Percentiles rank a stretch among this genome's conserved stretches.
Conservation (phyloP, 164 flowering plant genomes). For the Chimonanthus salicifolius region DNA sequence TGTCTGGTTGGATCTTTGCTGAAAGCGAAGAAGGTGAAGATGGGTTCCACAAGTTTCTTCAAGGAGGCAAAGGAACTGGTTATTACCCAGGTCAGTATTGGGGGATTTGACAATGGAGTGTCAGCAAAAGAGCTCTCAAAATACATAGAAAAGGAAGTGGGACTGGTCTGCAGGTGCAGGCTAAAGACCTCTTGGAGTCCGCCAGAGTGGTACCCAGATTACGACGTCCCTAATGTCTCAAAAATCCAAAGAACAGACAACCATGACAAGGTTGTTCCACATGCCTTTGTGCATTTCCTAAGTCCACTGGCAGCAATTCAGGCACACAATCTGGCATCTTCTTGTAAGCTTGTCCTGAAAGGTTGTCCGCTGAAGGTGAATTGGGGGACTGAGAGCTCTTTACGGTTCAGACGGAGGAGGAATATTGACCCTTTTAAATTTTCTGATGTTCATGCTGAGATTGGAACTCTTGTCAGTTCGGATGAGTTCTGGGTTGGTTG, state of each 20-base stretch:
- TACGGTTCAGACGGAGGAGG: slow-evolving; percentile 43
- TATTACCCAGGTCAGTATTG: slow-evolving; percentile 60
- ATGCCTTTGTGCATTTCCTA: slow-evolving; percentile 91
- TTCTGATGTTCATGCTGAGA: slow-evolving; percentile 41
- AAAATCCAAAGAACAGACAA: slow-evolving; percentile 22
- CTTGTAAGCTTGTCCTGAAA: slow-evolving; percentile 36
- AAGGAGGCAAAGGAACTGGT: slow-evolving; percentile 21
- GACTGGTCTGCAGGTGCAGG: slow-evolving; percentile 66
- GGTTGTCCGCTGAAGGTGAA: slow-evolving; percentile 44
- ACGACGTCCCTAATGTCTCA: slow-evolving; percentile 19
- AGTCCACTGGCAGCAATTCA: slow-evolving; percentile 31
- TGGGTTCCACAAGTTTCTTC: slow-evolving; percentile 28
- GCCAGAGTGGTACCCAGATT: slow-evolving; percentile 58
- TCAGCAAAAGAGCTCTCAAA: slow-evolving; percentile 44
- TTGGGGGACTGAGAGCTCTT: slow-evolving; percentile 60
- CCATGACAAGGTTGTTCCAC: slow-evolving; percentile 66
- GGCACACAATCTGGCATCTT: slow-evolving; percentile 48
- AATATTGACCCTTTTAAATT: slow-evolving; percentile 45
- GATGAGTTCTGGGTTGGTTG: slow-evolving; percentile 65
- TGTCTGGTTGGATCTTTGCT: not conserved
- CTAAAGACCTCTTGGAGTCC: slow-evolving; percentile 89
- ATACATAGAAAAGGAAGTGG: slow-evolving; percentile 51
- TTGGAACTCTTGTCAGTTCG: slow-evolving; percentile 47
- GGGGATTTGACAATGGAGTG: slow-evolving; percentile 50
- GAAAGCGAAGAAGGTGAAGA: slow-evolving; percentile 9